Conservation (phyloP, 139 green algal species). For the Tetraselmis striata region DNA sequence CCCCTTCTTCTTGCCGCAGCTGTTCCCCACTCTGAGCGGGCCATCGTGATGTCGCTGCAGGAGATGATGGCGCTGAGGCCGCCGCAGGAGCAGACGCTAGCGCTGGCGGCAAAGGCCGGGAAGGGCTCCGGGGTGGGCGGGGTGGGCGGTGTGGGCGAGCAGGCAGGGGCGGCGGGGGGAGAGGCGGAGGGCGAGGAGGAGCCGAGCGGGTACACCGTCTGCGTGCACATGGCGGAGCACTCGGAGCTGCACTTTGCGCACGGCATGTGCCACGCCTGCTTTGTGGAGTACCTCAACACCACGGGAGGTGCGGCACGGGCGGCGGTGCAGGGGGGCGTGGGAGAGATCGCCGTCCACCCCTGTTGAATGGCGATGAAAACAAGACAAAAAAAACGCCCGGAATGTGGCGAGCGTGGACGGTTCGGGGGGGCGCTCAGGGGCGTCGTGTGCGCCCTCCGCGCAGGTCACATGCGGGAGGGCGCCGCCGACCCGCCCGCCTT, state of each 20-base stretch:
- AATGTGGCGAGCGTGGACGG: slow-evolving; percentile 40
- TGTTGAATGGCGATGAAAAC: too few relatives aligned
- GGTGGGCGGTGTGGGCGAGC: background rate
- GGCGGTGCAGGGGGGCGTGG: too few relatives aligned
- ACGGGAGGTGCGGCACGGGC: too few relatives aligned
- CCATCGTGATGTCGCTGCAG: background rate
- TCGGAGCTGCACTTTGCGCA: slow-evolving; percentile 39
- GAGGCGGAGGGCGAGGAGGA: slow-evolving; percentile 8
- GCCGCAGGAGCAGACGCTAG: slow-evolving; percentile 2
- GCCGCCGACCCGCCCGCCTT: slow-evolving; percentile 56
- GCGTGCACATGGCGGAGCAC: slow-evolving; percentile 1
- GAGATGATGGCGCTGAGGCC: slow-evolving; percentile 22
- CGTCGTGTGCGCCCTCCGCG: too few relatives aligned
- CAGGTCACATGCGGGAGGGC: slow-evolving; percentile 41
- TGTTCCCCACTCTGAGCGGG: slow-evolving; percentile 40
- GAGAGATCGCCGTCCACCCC: background rate
- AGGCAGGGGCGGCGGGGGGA: background rate
- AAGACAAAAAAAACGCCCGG: too few relatives aligned
- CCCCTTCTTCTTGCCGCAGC: too few relatives aligned
- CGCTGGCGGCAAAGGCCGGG: background rate
- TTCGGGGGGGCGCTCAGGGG: slow-evolving; percentile 44
- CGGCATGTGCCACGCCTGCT: slow-evolving; percentile 55
- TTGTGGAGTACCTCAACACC: slow-evolving; percentile 17
- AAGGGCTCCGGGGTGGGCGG: background rate
- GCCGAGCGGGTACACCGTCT: slow-evolving; percentile 2